Evolutionary conservation across 306 rosid genomes (phyloP).

Genomic region (Vigna radiata): DNA sequence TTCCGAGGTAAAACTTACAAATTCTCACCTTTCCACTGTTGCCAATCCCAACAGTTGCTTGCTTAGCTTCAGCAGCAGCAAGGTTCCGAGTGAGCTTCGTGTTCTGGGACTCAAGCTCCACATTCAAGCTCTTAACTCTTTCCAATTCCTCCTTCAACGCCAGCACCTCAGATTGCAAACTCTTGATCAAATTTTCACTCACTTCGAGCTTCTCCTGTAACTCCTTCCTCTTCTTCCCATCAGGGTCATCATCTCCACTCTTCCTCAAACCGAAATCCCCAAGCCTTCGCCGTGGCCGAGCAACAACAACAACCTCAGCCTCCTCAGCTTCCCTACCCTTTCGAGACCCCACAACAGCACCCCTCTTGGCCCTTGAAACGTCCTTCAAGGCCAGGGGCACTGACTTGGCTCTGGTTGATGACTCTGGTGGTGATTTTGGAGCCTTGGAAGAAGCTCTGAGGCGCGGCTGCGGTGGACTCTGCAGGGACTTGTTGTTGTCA

Average conservation of each 20-base stretch:
- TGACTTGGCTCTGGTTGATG: constrained; percentile 59
- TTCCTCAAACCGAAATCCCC: constrained; percentile 46
- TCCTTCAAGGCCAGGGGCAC: constrained; percentile 60
- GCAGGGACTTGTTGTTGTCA: constrained; percentile 46
- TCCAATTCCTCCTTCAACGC: constrained; percentile 76
- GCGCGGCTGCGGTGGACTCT: constrained; percentile 47
- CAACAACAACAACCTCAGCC: constrained; percentile 46
- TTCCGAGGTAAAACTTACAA: constrained; percentile 28
- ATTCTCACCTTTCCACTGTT: constrained; percentile 59
- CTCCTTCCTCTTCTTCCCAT: constrained; percentile 54
- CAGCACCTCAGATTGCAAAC: constrained; percentile 64
- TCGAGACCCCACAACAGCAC: constrained; percentile 53
- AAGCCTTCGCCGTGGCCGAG: constrained; percentile 52
- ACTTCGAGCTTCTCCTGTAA: constrained; percentile 56
- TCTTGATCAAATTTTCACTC: constrained; percentile 64
- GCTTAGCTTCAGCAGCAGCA: constrained; percentile 74
- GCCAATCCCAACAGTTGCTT: constrained; percentile 38
- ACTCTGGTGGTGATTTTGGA: constrained; percentile 56
- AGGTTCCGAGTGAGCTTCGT: constrained; percentile 63
- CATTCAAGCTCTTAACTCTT: constrained; percentile 57
- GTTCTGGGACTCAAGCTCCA: constrained; percentile 71
- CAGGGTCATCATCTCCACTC: constrained; percentile 50
- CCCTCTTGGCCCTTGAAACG: constrained; percentile 54
- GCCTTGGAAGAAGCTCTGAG: constrained; percentile 61
- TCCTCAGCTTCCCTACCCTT: constrained; percentile 59